Base-by-base conservation (phyloP, 495 filamentous ascomycete species). In the Daldinia vernicosa region DNA sequence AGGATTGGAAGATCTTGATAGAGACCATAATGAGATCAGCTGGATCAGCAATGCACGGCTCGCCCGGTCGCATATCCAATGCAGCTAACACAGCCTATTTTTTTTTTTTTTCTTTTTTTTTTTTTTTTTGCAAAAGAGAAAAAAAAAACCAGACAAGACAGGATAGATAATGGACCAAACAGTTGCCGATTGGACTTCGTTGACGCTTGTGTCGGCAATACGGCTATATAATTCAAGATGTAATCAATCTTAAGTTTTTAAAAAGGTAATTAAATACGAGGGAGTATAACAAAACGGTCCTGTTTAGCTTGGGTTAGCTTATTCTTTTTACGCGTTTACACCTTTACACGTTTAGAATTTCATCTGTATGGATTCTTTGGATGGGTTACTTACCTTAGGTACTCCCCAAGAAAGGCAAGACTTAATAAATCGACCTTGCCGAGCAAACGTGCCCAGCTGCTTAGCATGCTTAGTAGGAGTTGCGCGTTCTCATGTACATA, bases 41-140 rank as follows among this genome's bases (percentile, higher is more conserved):
- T 53, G 50, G 50, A 53, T 53, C 50, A 53, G 26, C 50, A 47
- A 47, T 47, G 43, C 19, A 47, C 43, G 43, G 43, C 43, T 47
- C 19, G 19, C 17, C 43, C 43, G 43, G 43, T 47, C 43, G 43
- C 43, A 22, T 47, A 47, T 47, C 0, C 43, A 47, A 47, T 47
- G 43, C 43, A 47, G 43, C 19, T 24, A 47, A 47, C 43, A 47
- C 17, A 47, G 17, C 17, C 43, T 11, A 47, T 47, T 1, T 47
- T n/a, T n/a, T n/a, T n/a, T n/a, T n/a, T n/a, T n/a, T n/a, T n/a
- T n/a, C n/a, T n/a, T n/a, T n/a, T n/a, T n/a, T n/a, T n/a, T n/a
- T n/a, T n/a, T n/a, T n/a, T n/a, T n/a, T n/a, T n/a, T n/a, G n/a
- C n/a, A n/a, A n/a, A 22, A 19, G 43, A 45, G 8, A 45, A 22